A percentile compares a stretch with the other conserved stretches of the same genome.
phyloP scores from a whole-genome alignment of 2,329 filamentous ascomycete species.

The Penicillium hesseltinei region DNA sequence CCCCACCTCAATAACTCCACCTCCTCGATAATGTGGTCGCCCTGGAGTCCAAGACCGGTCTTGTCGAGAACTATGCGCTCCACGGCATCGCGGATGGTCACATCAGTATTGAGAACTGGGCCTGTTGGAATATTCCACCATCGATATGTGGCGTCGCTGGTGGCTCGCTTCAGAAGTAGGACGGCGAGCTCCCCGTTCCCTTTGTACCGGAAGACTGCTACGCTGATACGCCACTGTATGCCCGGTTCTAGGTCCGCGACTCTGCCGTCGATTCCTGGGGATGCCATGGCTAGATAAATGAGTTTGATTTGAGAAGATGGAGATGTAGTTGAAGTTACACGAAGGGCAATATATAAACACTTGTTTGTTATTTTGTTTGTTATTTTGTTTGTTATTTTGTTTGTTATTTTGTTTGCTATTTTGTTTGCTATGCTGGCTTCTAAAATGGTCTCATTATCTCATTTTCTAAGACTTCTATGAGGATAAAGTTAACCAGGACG shows the following conservation, averaged over 20 bases:
- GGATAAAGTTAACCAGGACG: not conserved
- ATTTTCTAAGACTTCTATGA: not conserved
- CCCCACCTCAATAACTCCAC: not conserved
- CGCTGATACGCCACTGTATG: not conserved
- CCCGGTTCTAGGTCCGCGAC: not conserved
- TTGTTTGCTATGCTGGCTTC: not conserved
- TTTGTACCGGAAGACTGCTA: not conserved
- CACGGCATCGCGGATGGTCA: not conserved
- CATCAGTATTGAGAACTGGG: not conserved
- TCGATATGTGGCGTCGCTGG: too few relatives aligned
- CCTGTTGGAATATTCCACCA: not conserved
- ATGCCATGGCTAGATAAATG: not conserved
- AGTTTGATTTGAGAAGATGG: not conserved
- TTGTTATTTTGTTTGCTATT: too few relatives aligned
- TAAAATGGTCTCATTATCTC: not conserved
- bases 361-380: not conserved
- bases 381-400: not conserved
- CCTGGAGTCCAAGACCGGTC: not conserved
- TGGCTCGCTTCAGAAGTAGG: not conserved
- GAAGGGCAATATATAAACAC: not conserved
- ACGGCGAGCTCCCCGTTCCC: not conserved
- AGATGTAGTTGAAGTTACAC: not conserved
- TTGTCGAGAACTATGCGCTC: not conserved
- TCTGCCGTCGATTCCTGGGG: too few relatives aligned
- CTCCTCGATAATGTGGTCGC: not conserved